Evolutionary conservation across 768 basidiomycete species (phyloP), one percentile per base, ranked within the genome.

Genomic region (Leucosporidium yakuticum): DNA sequence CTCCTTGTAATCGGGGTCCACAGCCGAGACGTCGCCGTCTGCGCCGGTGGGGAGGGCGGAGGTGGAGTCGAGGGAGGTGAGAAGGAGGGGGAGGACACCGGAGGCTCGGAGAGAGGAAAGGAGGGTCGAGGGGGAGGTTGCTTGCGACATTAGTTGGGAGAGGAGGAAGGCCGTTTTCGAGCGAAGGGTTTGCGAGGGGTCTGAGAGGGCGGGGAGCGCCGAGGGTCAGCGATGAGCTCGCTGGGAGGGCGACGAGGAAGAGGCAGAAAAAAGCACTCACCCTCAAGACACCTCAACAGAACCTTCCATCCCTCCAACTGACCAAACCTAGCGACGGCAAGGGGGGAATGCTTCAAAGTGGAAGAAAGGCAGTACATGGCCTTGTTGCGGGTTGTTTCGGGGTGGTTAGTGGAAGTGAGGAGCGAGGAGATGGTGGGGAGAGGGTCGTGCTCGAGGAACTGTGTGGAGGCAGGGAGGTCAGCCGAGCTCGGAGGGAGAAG

Each of bases 311-410:
- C 68, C 54, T 81, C 81, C 65, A 70, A 80, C 9, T 81, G 78
- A 1, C 80, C 80, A 44, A 93, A 80, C 15, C 79, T 78, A 48
- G 76, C 70, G 2, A 92, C 85, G 0, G 90, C 90, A 4, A 84
- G 80, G 5, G 83, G 82, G 63, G 87, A 89, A 77, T 92, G 90
- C 77, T 89, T 91, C 60, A 93, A 78, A 0, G 89, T 75, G 0
- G 88, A 88, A 0, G 90, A 92, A 15, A 94, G 80, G 0, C 86
- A 79, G 77, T 95, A 95, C 44, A 93, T 82, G 1, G 87, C 90
- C 78, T 91, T 74, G n/a, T 62, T 65, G 15, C 74, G 65, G 8
- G 69, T 70, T 0, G 48, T 59, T 20, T 55, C 29, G 79, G 79
- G 7, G 78, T 55, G 70, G 27, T 57, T 36, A 21, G 48, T 31